These are phyloP conservation scores for Misopates orontium DNA, from an alignment of 257 asterid genomes.

Conservation along the genomic window DNA sequence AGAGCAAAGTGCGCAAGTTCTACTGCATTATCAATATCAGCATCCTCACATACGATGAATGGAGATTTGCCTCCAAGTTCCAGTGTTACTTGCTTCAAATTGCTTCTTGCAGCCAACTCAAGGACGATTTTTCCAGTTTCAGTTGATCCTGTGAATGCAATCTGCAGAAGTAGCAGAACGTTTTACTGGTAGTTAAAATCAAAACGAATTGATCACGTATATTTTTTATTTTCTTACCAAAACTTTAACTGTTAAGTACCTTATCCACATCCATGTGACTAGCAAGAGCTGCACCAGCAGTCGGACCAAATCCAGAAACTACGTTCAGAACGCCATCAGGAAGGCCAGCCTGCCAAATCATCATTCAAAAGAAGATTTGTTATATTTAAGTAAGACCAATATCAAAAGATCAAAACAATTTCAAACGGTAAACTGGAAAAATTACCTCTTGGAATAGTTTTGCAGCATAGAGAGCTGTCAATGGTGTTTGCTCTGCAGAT, in stretches of 20 bases:
- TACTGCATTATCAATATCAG: conserved; percentile 61
- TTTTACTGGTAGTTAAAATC: not conserved
- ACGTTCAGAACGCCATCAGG: conserved; percentile 81
- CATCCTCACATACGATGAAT: conserved; percentile 69
- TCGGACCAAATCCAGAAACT: conserved; percentile 69
- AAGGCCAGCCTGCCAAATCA: conserved; percentile 66
- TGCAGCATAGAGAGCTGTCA: conserved; percentile 71
- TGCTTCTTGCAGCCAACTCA: conserved; percentile 71
- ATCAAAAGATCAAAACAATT: not conserved
- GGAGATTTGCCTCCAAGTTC: conserved; percentile 93
- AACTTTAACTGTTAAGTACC: no score
- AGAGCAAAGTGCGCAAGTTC: conserved; percentile 75
- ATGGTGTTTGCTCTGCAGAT: conserved; percentile 87
- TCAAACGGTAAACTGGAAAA: not conserved
- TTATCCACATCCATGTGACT: conserved; percentile 92
- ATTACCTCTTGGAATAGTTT: conserved; percentile 70
- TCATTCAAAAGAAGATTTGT: not conserved
- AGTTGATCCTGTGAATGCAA: conserved; percentile 87
- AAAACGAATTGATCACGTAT: no score
- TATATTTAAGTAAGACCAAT: not conserved
- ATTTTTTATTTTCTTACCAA: no score
- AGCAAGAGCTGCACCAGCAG: conserved; percentile 89
- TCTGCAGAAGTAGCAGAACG: conserved; percentile 34
- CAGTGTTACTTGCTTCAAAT: conserved; percentile 72
- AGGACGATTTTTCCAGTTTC: conserved; percentile 60